Conservation (phyloP, 2,329 filamentous ascomycete species). For the Madurella fahalii region DNA sequence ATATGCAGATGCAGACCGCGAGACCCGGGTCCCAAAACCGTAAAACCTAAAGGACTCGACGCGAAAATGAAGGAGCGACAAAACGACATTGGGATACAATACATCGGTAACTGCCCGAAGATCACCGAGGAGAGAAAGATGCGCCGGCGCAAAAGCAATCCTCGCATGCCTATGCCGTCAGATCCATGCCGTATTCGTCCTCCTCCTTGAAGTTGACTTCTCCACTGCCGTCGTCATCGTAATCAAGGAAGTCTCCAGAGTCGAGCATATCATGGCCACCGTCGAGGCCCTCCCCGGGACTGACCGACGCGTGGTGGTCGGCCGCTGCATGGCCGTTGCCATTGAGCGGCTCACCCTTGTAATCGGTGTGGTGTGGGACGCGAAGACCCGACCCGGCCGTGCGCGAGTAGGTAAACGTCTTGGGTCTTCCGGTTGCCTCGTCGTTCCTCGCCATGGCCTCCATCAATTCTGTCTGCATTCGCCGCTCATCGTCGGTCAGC, state of each 20-base stretch:
- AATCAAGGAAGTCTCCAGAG: slow-evolving; percentile 59
- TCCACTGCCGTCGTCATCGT: slow-evolving; percentile 68
- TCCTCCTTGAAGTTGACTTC: slow-evolving; percentile 86
- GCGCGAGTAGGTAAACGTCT: slow-evolving; percentile 74
- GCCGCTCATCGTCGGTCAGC: slow-evolving; percentile 83
- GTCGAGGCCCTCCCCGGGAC: slow-evolving; percentile 38
- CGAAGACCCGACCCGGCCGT: slow-evolving; percentile 78
- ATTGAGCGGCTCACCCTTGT: slow-evolving; percentile 72
- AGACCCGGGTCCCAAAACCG: slow-evolving; percentile 12
- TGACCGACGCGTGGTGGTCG: slow-evolving; percentile 47
- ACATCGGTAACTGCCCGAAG: too few relatives aligned
- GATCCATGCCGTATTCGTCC: slow-evolving; percentile 86
- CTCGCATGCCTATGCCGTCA: slow-evolving; percentile 37
- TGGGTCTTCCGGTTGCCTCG: slow-evolving; percentile 42
- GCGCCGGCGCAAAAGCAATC: not conserved
- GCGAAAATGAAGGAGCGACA: slow-evolving; percentile 16
- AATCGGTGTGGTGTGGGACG: slow-evolving; percentile 89
- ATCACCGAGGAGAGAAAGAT: slow-evolving; percentile 1
- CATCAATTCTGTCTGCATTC: slow-evolving; percentile 90
- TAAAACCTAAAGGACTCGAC: slow-evolving; percentile 5
- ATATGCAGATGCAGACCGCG: slow-evolving; percentile 9
- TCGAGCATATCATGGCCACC: slow-evolving; percentile 47
- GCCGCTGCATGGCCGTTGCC: slow-evolving; percentile 36
- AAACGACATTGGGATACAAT: not conserved
- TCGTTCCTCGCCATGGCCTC: slow-evolving; percentile 83